These are phyloP conservation scores for Cucumis cinereus DNA, from an alignment of 306 rosid species.

Conservation along the genomic window DNA sequence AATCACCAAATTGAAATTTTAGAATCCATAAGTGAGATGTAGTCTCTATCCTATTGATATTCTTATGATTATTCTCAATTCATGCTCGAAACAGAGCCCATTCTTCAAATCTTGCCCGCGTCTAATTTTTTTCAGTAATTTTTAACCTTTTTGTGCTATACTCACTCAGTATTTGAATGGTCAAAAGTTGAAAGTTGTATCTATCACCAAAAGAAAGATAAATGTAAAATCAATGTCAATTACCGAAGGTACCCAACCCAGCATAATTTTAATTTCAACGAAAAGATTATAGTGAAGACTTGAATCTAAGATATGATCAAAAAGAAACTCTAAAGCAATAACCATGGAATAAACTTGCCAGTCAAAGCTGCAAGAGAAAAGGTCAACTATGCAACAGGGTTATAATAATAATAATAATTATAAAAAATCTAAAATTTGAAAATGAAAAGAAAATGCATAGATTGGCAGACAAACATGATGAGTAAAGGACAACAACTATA, in stretches of 20 bases:
- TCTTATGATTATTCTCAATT: constrained; percentile 5
- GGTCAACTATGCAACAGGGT: not conserved
- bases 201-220: not conserved
- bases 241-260: not conserved
- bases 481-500: not conserved
- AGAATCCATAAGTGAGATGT: constrained; percentile 10
- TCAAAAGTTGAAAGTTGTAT: not conserved
- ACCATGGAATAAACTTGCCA: not conserved
- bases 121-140: not conserved
- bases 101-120: not conserved
- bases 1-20: constrained; percentile 2
- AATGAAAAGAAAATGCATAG: not conserved
- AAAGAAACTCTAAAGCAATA: not conserved
- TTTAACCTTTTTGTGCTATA: not conserved
- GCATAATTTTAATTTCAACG: not conserved
- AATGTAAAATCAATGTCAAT: not conserved
- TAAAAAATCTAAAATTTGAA: not conserved
- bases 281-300: not conserved
- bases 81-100: constrained; percentile 17
- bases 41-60: constrained; percentile 7
- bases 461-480: not conserved
- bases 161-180: not conserved
- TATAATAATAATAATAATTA: too few relatives aligned
- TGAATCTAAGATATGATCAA: not conserved
- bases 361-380: not conserved